phyloP scores from a whole-genome alignment of 2,329 filamentous ascomycete species.

The Fusarium xylarioides region DNA sequence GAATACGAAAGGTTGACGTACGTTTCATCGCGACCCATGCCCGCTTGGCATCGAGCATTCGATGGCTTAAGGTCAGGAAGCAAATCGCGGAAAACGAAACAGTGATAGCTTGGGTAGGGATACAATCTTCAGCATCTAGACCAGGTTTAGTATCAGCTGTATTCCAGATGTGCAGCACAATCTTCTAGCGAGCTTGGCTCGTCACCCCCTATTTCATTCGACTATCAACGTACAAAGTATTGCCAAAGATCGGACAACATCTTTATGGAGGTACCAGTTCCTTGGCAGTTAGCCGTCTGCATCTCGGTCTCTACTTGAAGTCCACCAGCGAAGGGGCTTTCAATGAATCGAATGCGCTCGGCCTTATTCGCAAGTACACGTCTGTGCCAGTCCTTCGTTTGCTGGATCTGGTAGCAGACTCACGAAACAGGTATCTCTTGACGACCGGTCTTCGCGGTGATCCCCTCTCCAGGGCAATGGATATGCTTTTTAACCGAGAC shows the following conservation, averaged over 20 bases:
- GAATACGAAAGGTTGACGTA: not conserved
- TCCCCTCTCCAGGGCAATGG: conserved; percentile 9
- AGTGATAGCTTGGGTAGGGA: fast-evolving
- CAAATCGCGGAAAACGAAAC: not conserved
- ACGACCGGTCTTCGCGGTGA: not conserved
- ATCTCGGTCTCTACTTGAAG: conserved; percentile 48
- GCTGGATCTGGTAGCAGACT: conserved; percentile 40
- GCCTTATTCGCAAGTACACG: conserved; percentile 38
- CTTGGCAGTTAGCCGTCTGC: conserved; percentile 36
- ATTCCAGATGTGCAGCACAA: not conserved
- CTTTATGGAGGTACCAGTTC: not conserved
- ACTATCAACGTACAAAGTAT: not conserved
- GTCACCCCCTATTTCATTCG: not conserved
- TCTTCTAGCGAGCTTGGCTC: not conserved
- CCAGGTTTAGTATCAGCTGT: not conserved
- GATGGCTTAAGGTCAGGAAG: not conserved
- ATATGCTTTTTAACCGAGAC: conserved; percentile 41
- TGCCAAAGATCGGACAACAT: not conserved
- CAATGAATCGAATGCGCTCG: conserved; percentile 45
- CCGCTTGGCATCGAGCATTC: not conserved
- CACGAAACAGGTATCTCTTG: conserved; percentile 27
- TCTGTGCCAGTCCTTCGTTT: conserved; percentile 39
- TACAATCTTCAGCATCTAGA: not conserved
- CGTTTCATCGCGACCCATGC: not conserved
- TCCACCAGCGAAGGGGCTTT: not conserved